Evolutionary conservation across 1,284 basidiomycete genomes (phyloP).

Genomic region (Thecaphora thlaspeos): DNA sequence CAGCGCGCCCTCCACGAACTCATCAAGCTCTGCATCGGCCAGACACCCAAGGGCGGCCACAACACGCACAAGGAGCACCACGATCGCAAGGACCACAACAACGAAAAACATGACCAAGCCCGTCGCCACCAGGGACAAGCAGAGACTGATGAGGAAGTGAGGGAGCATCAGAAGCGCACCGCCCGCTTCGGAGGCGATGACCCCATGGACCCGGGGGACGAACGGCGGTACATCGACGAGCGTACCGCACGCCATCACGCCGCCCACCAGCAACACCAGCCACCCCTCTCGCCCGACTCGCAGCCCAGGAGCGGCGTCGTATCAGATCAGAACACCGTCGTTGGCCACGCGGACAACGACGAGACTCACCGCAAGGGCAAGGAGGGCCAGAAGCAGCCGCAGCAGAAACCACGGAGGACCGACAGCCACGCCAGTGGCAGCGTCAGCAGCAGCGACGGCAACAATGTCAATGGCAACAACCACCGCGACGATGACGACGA

Average conservation of each 20-base stretch:
- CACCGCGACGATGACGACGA: neutral
- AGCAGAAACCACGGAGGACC: too few species aligned
- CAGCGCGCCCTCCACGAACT: too few species aligned
- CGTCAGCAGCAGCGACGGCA: neutral
- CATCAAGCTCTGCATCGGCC: too few species aligned
- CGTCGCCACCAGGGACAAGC: too few species aligned
- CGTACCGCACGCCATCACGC: neutral
- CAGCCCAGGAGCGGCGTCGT: neutral
- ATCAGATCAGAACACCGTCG: neutral
- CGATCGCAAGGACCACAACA: too few species aligned
- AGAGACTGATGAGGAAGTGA: slow-evolving; percentile 13
- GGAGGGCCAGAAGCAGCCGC: too few species aligned
- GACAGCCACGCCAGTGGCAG: too few species aligned
- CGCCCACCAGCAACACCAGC: too few species aligned
- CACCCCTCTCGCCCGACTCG: too few species aligned
- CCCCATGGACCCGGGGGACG: slow-evolving; percentile 18
- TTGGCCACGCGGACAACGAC: neutral
- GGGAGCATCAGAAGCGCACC: slow-evolving; percentile 16
- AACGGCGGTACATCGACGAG: neutral
- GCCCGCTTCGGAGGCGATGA: slow-evolving; percentile 24
- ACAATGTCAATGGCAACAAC: slow-evolving; percentile 3
- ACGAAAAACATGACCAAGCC: neutral
- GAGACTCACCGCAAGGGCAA: neutral
- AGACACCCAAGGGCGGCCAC: too few species aligned
- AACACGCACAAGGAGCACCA: too few species aligned